Conservation (phyloP, 2,329 filamentous ascomycete genomes). For the Stagonosporopsis cucurbitacearum region DNA sequence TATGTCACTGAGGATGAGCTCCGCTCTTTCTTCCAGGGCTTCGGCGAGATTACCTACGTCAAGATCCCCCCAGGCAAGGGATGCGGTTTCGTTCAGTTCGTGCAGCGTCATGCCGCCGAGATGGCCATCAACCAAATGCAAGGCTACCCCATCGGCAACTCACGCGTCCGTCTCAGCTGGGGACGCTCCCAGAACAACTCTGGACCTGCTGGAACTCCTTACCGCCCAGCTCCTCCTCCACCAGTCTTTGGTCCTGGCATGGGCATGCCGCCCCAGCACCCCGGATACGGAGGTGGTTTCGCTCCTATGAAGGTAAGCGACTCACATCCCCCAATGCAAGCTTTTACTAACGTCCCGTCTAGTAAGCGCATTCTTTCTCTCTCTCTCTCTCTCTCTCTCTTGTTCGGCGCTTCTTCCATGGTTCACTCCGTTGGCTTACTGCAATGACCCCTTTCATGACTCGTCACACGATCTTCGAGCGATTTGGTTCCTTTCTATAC, state of each 20-base stretch:
- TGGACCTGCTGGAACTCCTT: constrained; percentile 91
- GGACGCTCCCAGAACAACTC: constrained; percentile 99
- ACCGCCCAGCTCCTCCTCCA: constrained; percentile 87
- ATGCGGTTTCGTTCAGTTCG: constrained; percentile 98
- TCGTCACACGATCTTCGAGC: constrained; percentile 48
- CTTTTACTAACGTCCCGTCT: constrained; percentile 21
- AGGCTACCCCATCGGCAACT: constrained; percentile 98
- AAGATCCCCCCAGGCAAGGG: constrained; percentile 99
- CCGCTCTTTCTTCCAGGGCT: constrained; percentile 99
- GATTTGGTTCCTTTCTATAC: constrained; percentile 47
- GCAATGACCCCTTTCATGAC: constrained; percentile 47
- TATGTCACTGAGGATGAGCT: constrained; percentile 99
- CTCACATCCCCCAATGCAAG: background rate
- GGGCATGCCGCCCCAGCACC: constrained; percentile 69
- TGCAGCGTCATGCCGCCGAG: constrained; percentile 96
- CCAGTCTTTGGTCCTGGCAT: constrained; percentile 72
- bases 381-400: constrained; percentile 38
- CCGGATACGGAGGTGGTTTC: constrained; percentile 64
- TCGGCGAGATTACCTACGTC: constrained; percentile 99
- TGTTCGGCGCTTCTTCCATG: constrained; percentile 44
- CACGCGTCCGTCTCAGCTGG: constrained; percentile 95
- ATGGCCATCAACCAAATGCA: constrained; percentile 99
- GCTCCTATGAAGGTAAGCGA: constrained; percentile 68
- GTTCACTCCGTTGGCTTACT: constrained; percentile 45
- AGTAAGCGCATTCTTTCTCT: constrained; percentile 50